Evolutionary conservation across 2,329 filamentous ascomycete genomes (phyloP), one percentile per base, ranked within the genome.

Genomic region (Calonectria hongkongensis): DNA sequence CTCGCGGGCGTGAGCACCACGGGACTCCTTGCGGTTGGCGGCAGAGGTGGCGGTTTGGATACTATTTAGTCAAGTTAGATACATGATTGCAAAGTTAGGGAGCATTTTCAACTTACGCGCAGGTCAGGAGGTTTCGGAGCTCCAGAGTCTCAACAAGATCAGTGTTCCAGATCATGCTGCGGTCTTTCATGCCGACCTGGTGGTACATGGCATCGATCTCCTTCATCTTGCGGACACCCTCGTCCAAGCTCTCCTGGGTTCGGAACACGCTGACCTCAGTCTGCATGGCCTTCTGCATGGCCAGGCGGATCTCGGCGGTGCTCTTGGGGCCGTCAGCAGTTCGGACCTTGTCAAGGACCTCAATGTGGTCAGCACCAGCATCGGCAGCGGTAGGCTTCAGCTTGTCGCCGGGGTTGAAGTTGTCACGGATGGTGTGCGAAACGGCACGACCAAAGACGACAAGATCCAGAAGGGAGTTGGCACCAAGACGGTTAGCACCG

Each of bases 161-260:
- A 28, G 94, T 95, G 92, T 98, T 98, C 96, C 96, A 98, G 89
- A 98, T 98, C 96, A 98, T 98, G 90, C 95, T 97, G 86, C 97
- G 94, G 86, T 98, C 96, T 92, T 98, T 98, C 88, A 95, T 98
- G 82, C 95, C 95, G 79, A 98, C 93, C 82, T 98, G 89, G 80
- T 89, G 87, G 87, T 94, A 98, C 81, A 89, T 90, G 80, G 90
- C 86, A 84, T 98, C 96, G 79, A 98, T 95, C 79, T 95, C 92
- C 77, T 87, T 92, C 85, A 98, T 97, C 89, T 93, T 96, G 86
- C 89, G 88, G 74, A 98, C 96, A 91, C 96, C 96, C 86, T 98
- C 94, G 79, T 98, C 95, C 85, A 98, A 91, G 78, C 92, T 95
- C 86, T 98, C 94, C 82, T 98, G 95, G 51, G 94, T 98, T 84